Evolutionary conservation across 2,329 filamentous ascomycete species (phyloP).

Genomic region (Emmonsiellopsis sp.): DNA sequence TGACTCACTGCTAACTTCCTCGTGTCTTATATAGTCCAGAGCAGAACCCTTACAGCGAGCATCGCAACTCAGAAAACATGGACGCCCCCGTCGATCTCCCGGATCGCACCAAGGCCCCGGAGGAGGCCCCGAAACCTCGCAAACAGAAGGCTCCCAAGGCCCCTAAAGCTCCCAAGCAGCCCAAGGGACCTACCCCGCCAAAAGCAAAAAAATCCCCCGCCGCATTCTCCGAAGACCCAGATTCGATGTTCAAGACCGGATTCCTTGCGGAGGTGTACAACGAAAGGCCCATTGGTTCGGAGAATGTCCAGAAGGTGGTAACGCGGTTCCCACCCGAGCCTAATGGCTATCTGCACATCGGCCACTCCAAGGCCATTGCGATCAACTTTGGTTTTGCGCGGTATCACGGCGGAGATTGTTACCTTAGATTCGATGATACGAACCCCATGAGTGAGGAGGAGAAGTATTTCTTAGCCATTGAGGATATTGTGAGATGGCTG

Average conservation of each 20-base stretch:
- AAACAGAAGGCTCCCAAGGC: slow-evolving; percentile 39
- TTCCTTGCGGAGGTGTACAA: slow-evolving; percentile 66
- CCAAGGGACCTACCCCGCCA: slow-evolving; percentile 21
- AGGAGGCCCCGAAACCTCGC: slow-evolving; percentile 34
- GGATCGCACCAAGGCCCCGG: slow-evolving; percentile 5
- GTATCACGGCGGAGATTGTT: slow-evolving; percentile 68
- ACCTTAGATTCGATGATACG: slow-evolving; percentile 83
- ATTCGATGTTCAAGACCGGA: slow-evolving; percentile 71
- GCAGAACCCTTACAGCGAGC: neutral
- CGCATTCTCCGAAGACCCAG: slow-evolving; percentile 32
- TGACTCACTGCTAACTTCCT: neutral
- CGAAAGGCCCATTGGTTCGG: slow-evolving; percentile 49
- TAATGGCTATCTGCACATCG: slow-evolving; percentile 88
- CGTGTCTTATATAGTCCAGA: neutral
- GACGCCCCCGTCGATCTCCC: neutral
- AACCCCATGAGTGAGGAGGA: slow-evolving; percentile 92
- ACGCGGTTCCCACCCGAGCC: slow-evolving; percentile 79
- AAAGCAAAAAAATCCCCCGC: slow-evolving; percentile 21
- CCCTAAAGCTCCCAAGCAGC: slow-evolving; percentile 20
- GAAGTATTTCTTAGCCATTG: slow-evolving; percentile 78
- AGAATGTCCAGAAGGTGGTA: slow-evolving; percentile 32
- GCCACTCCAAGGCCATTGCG: slow-evolving; percentile 90
- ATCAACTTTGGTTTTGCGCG: slow-evolving; percentile 94
- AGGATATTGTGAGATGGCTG: slow-evolving; percentile 80
- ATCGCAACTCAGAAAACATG: neutral